Conservation (phyloP, 176 grass and related monocot genomes). For the Oryza brachyantha region DNA sequence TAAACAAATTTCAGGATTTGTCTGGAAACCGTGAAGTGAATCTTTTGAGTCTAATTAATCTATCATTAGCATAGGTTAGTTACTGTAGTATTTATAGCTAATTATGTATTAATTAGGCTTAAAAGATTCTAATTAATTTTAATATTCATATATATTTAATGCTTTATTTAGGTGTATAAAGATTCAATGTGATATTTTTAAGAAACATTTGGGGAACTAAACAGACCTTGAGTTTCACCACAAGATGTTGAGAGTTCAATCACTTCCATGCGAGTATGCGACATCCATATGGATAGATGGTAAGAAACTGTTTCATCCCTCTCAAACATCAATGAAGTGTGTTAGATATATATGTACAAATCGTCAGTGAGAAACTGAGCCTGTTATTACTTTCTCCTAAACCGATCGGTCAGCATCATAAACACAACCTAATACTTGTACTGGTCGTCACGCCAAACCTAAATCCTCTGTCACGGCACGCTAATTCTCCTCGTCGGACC, state of each 20-base stretch:
- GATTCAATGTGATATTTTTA: no score
- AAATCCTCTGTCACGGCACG: not conserved
- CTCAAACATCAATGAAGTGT: not conserved
- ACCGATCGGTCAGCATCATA: not conserved
- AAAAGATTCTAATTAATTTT: no score
- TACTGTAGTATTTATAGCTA: no score
- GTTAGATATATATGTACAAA: not conserved
- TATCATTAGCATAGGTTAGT: no score
- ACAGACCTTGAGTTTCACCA: not conserved
- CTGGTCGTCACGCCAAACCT: not conserved
- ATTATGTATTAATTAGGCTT: no score
- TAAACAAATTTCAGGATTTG: no score
- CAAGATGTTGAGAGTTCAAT: not conserved
- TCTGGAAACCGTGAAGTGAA: no score
- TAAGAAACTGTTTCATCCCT: not conserved
- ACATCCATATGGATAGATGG: not conserved
- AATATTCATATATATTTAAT: no score
- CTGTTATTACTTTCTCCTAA: not conserved
- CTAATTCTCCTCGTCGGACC: slow-evolving; percentile 71
- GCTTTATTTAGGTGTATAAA: no score
- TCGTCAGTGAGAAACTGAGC: slow-evolving; percentile 36
- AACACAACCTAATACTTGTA: not conserved
- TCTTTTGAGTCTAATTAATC: no score
- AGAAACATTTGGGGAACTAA: no score
- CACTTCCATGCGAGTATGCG: not conserved